Conservation (phyloP, 1,139 yeast species). For the Lodderomyces parapsilosis region DNA sequence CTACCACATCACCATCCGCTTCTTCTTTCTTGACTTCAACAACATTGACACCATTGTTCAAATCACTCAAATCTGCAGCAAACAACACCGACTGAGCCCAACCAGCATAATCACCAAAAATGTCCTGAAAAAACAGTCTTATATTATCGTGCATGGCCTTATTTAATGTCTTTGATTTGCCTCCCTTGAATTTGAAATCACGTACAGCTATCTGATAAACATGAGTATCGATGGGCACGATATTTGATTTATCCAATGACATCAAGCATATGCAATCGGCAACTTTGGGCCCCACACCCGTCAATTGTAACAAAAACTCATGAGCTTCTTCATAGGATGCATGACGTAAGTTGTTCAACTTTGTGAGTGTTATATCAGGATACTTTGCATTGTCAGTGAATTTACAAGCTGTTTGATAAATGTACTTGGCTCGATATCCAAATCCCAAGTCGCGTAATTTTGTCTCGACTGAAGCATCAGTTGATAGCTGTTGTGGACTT, state of each 20-base stretch:
- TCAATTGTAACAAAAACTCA: conserved; percentile 60
- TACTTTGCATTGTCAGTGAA: conserved; percentile 33
- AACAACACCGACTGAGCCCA: conserved; percentile 97
- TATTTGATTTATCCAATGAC: conserved; percentile 85
- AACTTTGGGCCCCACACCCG: conserved; percentile 97
- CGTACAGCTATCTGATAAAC: conserved; percentile 89
- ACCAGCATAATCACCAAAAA: conserved; percentile 93
- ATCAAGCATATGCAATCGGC: conserved; percentile 90
- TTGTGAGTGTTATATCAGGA: conserved; percentile 31
- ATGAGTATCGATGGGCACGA: conserved; percentile 96
- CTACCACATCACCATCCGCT: not conserved
- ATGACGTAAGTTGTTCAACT: conserved; percentile 38
- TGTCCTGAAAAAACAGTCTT: conserved; percentile 55
- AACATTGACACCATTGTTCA: conserved; percentile 50
- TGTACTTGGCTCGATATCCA: conserved; percentile 91
- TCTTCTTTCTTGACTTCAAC: conserved; percentile 6
- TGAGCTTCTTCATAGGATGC: conserved; percentile 58
- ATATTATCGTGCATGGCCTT: conserved; percentile 63
- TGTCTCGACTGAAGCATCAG: conserved; percentile 36
- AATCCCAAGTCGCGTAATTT: conserved; percentile 64
- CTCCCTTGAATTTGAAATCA: conserved; percentile 66
- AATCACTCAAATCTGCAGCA: conserved; percentile 73
- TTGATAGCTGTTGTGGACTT: conserved; percentile 48
- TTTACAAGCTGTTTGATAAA: conserved; percentile 68
- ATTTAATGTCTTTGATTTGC: conserved; percentile 51